These are phyloP conservation scores for Schizophyllum amplum DNA, from an alignment of 1,284 basidiomycete genomes.

Conservation along the genomic window DNA sequence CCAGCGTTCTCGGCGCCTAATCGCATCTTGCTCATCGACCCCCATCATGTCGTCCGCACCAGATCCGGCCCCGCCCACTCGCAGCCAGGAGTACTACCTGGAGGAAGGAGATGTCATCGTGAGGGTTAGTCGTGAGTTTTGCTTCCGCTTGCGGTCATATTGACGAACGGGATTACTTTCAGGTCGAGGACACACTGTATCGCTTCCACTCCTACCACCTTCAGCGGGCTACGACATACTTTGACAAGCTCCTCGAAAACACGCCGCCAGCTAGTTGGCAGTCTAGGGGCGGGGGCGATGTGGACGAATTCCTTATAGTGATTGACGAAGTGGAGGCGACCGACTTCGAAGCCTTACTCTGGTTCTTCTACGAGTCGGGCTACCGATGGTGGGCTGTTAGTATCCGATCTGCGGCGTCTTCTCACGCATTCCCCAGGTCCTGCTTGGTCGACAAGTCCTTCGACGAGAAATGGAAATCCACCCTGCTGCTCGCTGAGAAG, in stretches of 20 bases:
- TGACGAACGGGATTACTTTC: too few relatives aligned
- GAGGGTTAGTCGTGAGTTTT: neutral
- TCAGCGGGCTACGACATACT: neutral
- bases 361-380: slow-evolving; percentile 48
- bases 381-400: neutral
- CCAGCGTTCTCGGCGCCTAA: too few relatives aligned
- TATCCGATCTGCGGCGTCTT: too few relatives aligned
- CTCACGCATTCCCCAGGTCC: neutral
- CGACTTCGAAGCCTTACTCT: slow-evolving; percentile 52
- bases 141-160: neutral
- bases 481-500: neutral
- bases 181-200: neutral
- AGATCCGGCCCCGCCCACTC: too few relatives aligned
- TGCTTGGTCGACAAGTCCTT: neutral
- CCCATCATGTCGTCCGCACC: too few relatives aligned
- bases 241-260: neutral
- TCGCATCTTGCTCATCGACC: too few relatives aligned
- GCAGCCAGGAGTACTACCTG: neutral
- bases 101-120: neutral
- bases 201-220: neutral
- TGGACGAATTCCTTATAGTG: slow-evolving; percentile 39
- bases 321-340: slow-evolving; percentile 37
- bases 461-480: neutral
- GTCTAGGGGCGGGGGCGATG: too few relatives aligned
- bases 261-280: too few relatives aligned